Conservation (phyloP, 148 eudicot genomes). For the Drosera capensis region DNA sequence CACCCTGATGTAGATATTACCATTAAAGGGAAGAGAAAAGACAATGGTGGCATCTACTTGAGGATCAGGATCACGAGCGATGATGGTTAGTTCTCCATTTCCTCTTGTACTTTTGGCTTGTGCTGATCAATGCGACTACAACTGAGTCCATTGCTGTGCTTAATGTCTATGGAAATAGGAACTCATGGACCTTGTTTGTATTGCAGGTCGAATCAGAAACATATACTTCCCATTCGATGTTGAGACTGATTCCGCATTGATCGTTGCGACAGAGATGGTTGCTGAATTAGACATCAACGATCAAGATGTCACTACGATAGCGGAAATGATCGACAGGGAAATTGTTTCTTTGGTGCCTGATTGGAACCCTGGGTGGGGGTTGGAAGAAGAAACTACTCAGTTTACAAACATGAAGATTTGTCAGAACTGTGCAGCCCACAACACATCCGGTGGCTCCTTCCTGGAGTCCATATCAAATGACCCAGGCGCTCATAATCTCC, state of each 20-base stretch:
- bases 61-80: constrained; percentile 55
- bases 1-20: constrained; percentile 36
- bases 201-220: constrained; percentile 53
- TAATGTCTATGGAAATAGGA: not conserved
- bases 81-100: constrained; percentile 37
- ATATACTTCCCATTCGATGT: constrained; percentile 70
- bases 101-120: not conserved
- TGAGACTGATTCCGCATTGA: constrained; percentile 60
- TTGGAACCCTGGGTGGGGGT: constrained; percentile 45
- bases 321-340: constrained; percentile 73
- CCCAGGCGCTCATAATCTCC: constrained; percentile 21
- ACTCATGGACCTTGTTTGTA: not conserved
- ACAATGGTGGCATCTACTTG: constrained; percentile 56
- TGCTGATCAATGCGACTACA: not conserved
- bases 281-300: constrained; percentile 66
- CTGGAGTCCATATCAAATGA: constrained; percentile 28
- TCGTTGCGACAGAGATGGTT: constrained; percentile 83
- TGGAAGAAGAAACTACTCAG: constrained; percentile 44
- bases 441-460: constrained; percentile 38
- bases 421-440: constrained; percentile 37
- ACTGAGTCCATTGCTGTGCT: not conserved
- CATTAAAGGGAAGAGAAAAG: constrained; percentile 63
- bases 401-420: constrained; percentile 25
- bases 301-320: constrained; percentile 67
- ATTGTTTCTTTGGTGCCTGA: constrained; percentile 47